These are phyloP conservation scores for Schwanniomyces yamadae DNA, from an alignment of 805 yeast genomes.

Conservation along the genomic window DNA sequence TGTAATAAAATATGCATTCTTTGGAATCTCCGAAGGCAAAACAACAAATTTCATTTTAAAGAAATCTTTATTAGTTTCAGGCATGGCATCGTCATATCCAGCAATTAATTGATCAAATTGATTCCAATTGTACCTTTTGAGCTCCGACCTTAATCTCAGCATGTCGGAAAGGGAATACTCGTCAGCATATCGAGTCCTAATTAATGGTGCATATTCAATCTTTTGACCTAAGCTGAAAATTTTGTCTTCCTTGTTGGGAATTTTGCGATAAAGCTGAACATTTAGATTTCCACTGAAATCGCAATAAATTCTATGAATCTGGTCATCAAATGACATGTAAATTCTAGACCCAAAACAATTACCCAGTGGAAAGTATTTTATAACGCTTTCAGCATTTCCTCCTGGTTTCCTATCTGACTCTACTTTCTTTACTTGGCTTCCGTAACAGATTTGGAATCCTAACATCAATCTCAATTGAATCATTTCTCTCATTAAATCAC, in stretches of 20 bases:
- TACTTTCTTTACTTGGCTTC: slow-evolving; percentile 60
- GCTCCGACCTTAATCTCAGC: slow-evolving; percentile 52
- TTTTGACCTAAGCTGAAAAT: slow-evolving; percentile 11
- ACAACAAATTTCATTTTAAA: slow-evolving; percentile 82
- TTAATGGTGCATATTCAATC: slow-evolving; percentile 34
- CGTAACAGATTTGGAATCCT: slow-evolving; percentile 90
- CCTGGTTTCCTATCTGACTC: slow-evolving; percentile 60
- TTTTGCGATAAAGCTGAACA: slow-evolving; percentile 65
- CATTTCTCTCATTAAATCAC: slow-evolving; percentile 78
- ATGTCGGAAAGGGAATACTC: slow-evolving; percentile 58
- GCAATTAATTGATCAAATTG: slow-evolving; percentile 88
- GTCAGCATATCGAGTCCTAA: slow-evolving; percentile 78
- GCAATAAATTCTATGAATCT: slow-evolving; percentile 79
- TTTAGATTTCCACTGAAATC: slow-evolving; percentile 71
- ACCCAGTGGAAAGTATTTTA: slow-evolving; percentile 52
- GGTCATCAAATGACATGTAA: slow-evolving; percentile 75
- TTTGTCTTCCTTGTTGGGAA: slow-evolving; percentile 7
- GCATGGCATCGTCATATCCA: slow-evolving; percentile 77
- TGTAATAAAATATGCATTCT: slow-evolving; percentile 45
- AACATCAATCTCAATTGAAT: slow-evolving; percentile 74
- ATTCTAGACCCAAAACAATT: slow-evolving; percentile 57
- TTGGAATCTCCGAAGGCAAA: slow-evolving; percentile 72
- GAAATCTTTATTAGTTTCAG: slow-evolving; percentile 50
- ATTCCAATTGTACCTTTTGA: slow-evolving; percentile 78
- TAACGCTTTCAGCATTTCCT: slow-evolving; percentile 53